A percentile compares a stretch with the other conserved stretches of the same genome.
Conservation (phyloP, 192 early-diverging fungal genomes). For the Rhizophlyctis rosea region DNA sequence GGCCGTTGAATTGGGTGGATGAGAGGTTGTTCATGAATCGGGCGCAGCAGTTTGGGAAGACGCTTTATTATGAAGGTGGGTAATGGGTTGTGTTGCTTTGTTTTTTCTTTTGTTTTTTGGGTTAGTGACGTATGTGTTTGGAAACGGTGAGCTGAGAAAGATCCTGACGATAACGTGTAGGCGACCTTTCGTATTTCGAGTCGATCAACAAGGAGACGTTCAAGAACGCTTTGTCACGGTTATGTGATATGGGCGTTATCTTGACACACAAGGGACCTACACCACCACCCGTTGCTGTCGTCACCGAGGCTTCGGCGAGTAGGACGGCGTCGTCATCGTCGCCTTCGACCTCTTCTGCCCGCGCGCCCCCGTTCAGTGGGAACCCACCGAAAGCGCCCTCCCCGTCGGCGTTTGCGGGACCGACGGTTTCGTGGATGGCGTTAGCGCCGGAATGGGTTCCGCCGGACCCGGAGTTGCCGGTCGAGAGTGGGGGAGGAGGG, state of each 20-base stretch:
- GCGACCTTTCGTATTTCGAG: conserved; percentile 71
- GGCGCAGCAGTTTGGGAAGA: conserved; percentile 75
- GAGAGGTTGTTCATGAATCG: conserved; percentile 66
- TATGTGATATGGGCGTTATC: conserved; percentile 68
- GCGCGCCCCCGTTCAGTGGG: conserved; percentile 14
- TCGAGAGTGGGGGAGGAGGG: no score
- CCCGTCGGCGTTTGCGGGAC: conserved; percentile 14
- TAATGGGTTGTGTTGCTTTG: conserved; percentile 13
- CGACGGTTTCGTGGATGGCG: conserved; percentile 39
- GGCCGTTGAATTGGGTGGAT: conserved; percentile 60
- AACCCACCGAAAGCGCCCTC: conserved; percentile 13
- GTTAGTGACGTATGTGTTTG: background rate
- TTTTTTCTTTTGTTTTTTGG: background rate
- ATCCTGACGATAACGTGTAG: no score
- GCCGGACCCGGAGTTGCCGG: no score
- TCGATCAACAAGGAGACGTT: conserved; percentile 82
- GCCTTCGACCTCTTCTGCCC: background rate
- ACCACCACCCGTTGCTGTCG: conserved; percentile 8
- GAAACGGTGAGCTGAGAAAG: no score
- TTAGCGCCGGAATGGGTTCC: conserved; percentile 31
- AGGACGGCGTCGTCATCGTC: conserved; percentile 10
- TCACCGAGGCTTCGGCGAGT: background rate
- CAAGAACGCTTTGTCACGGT: conserved; percentile 69
- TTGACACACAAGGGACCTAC: conserved; percentile 39
- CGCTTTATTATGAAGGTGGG: conserved; percentile 79